Base-by-base conservation (phyloP, 164 flowering plant species). In the Sedum album region DNA sequence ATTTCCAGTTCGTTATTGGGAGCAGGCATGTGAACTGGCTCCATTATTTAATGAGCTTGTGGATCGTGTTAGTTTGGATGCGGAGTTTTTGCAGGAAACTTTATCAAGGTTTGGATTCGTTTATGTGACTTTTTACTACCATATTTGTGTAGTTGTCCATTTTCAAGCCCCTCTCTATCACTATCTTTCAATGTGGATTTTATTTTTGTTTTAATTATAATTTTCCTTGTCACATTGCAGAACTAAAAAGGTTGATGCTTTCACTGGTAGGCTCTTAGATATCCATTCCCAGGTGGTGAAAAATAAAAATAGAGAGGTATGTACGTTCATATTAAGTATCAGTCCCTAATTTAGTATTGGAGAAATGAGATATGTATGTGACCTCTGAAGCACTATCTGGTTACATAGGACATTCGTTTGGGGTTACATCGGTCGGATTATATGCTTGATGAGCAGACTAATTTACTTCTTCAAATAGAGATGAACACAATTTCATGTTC, bases 401-500 rank as follows among this genome's bases (percentile, higher is more conserved):
- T 42, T 46, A 53, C 18, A 66, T 78, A 92, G 99, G 97, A 85
- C 42, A 90, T 95, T 77, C 94, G 97, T 60, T 74, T 90, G 82
- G 99, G 99, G 51, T 82, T 95, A 73, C 96, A 88, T 82, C 97
- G 99, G 51, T 95, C 99, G 35, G 99, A 95, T 76, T 95, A 95
- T 74, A 95, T 95, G 99, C 91, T 95, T 73, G 97, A 95, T 80
- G 91, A 84, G 70, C 83, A 89, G 75, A 95, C 97, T n/a, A 90
- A 88, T 70, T 73, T 69, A 60, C 99, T 95, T 68, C 91, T 92
- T 26, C 99, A 95, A 74, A 88, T 92, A 72, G 99, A 95, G 84
- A 79, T 92, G 76, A 95, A 95, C 77, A 95, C 99, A 64, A 92
- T 90, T 75, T 90, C 99, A 28, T 85, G 83, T 76, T 95, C 99